A percentile compares a stretch with the other conserved stretches of the same genome.
Conservation (phyloP, 2,329 filamentous ascomycete species). For the Diaporthe ampelina region DNA sequence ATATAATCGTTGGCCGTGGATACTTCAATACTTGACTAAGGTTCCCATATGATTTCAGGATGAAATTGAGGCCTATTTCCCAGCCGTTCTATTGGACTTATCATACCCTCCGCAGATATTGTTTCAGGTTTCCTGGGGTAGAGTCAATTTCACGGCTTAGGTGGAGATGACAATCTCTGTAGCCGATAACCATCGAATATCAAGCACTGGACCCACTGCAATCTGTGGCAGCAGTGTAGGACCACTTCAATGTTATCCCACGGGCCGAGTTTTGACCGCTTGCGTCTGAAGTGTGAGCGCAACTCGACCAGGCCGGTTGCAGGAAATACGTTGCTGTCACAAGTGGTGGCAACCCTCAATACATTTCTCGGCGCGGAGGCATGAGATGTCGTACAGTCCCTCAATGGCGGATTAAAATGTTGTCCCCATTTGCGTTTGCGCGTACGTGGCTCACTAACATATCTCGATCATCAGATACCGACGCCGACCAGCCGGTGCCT, state of each 20-base stretch:
- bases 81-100: background rate
- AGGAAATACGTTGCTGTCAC: background rate
- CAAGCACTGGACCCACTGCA: slow-evolving; percentile 5
- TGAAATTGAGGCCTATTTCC: background rate
- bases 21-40: background rate
- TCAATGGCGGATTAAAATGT: background rate
- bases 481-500: background rate
- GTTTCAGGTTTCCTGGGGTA: slow-evolving; percentile 25
- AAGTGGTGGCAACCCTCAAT: background rate
- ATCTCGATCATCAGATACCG: slow-evolving; percentile 7
- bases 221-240: background rate
- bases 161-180: slow-evolving; percentile 12
- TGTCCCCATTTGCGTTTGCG: background rate
- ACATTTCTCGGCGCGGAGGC: background rate
- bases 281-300: background rate
- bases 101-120: slow-evolving; percentile 18
- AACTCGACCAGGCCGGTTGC: background rate
- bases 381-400: no score
- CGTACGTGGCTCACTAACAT: background rate
- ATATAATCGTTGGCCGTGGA: background rate
- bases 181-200: background rate
- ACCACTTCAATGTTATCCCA: background rate
- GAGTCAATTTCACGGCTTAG: slow-evolving; percentile 9
- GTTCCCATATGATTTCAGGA: background rate
- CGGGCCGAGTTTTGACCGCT: background rate